Evolutionary conservation across 1,139 yeast species (phyloP).

Genomic region (Protomyces arabidopsidicola): DNA sequence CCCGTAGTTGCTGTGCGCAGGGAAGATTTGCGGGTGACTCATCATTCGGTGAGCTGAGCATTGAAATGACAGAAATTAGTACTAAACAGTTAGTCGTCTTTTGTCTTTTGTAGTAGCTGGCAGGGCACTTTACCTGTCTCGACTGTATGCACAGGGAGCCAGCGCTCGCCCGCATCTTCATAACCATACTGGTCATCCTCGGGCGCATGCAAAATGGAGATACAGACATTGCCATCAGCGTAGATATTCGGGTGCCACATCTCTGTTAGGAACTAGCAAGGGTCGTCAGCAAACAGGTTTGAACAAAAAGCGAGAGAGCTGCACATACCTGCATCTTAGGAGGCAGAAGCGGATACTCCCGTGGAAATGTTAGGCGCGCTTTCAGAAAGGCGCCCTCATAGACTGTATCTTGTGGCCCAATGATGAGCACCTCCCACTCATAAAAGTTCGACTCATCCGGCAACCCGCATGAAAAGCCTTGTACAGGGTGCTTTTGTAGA

Average conservation of each 20-base stretch:
- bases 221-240: constrained; percentile 35
- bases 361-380: constrained; percentile 34
- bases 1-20: constrained; percentile 35
- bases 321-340: constrained; percentile 34
- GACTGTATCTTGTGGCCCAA: constrained; percentile 36
- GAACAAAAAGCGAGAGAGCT: not conserved
- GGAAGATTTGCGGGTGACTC: constrained; percentile 36
- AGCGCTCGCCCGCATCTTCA: constrained; percentile 36
- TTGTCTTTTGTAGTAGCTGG: too few species aligned
- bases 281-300: not conserved
- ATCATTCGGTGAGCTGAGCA: constrained; percentile 35
- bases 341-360: constrained; percentile 35
- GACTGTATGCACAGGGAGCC: constrained; percentile 36
- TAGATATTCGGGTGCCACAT: constrained; percentile 37
- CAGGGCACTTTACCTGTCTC: constrained; percentile 29
- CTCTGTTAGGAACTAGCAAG: constrained; percentile 33
- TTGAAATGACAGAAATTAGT: constrained; percentile 35
- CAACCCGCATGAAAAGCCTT: constrained; percentile 35
- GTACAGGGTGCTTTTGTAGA: constrained; percentile 31
- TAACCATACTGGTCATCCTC: constrained; percentile 36
- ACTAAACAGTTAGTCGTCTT: constrained; percentile 21
- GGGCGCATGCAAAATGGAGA: constrained; percentile 36
- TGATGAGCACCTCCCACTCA: constrained; percentile 35
- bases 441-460: constrained; percentile 34
- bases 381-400: constrained; percentile 36